Percentiles rank a stretch among this genome's conserved stretches.
phyloP scores from a whole-genome alignment of 1,139 yeast species.

The Blastobotrys arbuscula region DNA sequence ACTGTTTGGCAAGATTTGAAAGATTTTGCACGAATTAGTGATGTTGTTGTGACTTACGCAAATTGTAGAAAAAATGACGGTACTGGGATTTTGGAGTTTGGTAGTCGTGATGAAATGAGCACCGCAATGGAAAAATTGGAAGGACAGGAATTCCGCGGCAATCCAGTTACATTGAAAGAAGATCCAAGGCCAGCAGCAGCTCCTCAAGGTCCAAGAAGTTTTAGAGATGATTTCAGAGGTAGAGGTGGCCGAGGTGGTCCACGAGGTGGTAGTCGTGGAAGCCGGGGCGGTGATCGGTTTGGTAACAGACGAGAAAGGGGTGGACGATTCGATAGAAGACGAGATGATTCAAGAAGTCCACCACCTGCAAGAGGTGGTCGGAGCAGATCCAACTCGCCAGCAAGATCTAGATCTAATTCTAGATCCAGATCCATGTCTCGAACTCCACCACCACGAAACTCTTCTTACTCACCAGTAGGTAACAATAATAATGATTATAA shows the following conservation, averaged over 20 bases:
- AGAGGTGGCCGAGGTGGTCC: conserved; percentile 22
- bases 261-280: conserved; percentile 17
- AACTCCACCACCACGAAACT: conserved; percentile 6
- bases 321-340: conserved; percentile 6
- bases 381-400: conserved; percentile 2
- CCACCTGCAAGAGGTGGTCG: conserved; percentile 6
- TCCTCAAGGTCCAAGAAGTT: conserved; percentile 21
- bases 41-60: conserved; percentile 33
- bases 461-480: conserved; percentile 7
- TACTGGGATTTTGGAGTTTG: conserved; percentile 66
- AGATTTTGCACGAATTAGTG: conserved; percentile 34
- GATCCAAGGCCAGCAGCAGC: conserved; percentile 38
- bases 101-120: conserved; percentile 66
- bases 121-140: conserved; percentile 63
- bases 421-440: conserved; percentile 9
- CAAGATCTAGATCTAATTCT: background rate
- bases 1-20: conserved; percentile 37
- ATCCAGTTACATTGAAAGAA: conserved; percentile 61
- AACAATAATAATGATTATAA: background rate
- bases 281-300: conserved; percentile 7
- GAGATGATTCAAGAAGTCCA: conserved; percentile 7
- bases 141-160: conserved; percentile 67
- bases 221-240: conserved; percentile 18
- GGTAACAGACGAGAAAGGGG: background rate
- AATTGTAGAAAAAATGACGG: conserved; percentile 32